Evolutionary conservation across 352 stramenopile species (phyloP), one percentile per base, ranked within the genome.

Genomic region (Saprolegnia diclina): DNA sequence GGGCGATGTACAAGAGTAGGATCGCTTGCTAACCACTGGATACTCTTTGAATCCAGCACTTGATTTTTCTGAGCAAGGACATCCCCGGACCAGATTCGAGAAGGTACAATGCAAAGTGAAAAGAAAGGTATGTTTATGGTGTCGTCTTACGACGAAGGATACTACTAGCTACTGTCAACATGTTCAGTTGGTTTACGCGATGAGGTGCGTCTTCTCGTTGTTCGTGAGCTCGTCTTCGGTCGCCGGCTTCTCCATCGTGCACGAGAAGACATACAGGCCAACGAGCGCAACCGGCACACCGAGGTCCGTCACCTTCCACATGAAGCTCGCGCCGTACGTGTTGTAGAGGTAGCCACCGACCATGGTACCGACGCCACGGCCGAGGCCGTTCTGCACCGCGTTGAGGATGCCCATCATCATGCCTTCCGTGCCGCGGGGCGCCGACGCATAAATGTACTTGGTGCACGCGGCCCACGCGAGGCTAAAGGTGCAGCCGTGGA

Each of bases 311-410:
- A 48, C 26, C 37, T 38, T 46, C 83, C 82, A 92, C 83, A 92
- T 92, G 29, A 67, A 53, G 18, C 79, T 76, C 1, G 74, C 69
- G 1, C 83, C 82, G 56, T 79, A 88, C 29, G 80, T 74, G 44
- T 92, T 71, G 67, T 92, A 92, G 57, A 90, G 74, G 76, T 83
- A 90, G 24, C 83, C 83, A 24, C 83, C 83, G 64, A 83, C 76
- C 10, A 92, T 74, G 21, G 82, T 89, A 29, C 81, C 83, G 32
- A 76, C 74, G 18, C 79, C 83, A 61, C 80, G 77, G 16, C 83
- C 83, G 55, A 90, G 76, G 14, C 83, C 82, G 65, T 88, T 92
- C 67, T 88, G 82, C 37, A 90, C 74, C n/a, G 83, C 76, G 10
- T 79, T 80, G 57, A 90, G 71, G 24, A 89, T 48, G 0, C 81